Conservation (phyloP, 75 land plant genomes). For the Sequoiadendron giganteum region DNA sequence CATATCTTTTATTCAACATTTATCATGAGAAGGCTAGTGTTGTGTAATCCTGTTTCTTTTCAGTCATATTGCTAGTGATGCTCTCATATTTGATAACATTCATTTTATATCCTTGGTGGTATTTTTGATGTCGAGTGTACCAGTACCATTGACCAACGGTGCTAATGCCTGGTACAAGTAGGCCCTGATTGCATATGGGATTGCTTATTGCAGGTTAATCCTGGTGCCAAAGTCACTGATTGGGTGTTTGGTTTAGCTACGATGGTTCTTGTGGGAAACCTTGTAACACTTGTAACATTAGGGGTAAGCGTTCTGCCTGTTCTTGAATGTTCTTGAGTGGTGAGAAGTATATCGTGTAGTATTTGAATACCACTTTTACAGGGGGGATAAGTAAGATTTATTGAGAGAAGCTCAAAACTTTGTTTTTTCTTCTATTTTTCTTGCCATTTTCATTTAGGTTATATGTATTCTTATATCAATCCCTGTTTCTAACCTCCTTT, state of each 20-base stretch:
- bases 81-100: background rate
- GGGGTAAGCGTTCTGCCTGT: slow-evolving; percentile 27
- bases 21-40: slow-evolving; percentile 33
- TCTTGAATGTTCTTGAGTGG: background rate
- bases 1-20: slow-evolving; percentile 29
- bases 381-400: background rate
- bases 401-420: background rate
- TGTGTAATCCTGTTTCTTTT: background rate
- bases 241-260: slow-evolving; percentile 39
- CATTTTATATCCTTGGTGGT: background rate
- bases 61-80: background rate
- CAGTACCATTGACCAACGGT: background rate
- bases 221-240: slow-evolving; percentile 33
- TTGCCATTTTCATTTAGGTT: background rate
- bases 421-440: background rate
- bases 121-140: background rate
- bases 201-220: slow-evolving; percentile 35
- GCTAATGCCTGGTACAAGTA: background rate
- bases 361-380: background rate
- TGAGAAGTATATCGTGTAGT: background rate
- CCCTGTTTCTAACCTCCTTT: background rate
- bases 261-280: slow-evolving; percentile 31
- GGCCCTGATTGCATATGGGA: background rate
- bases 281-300: slow-evolving; percentile 23
- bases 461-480: background rate